These are phyloP conservation scores for Hemisphaericaspora xylanilytica DNA, from an alignment of 1,139 yeast genomes.

Conservation along the genomic window DNA sequence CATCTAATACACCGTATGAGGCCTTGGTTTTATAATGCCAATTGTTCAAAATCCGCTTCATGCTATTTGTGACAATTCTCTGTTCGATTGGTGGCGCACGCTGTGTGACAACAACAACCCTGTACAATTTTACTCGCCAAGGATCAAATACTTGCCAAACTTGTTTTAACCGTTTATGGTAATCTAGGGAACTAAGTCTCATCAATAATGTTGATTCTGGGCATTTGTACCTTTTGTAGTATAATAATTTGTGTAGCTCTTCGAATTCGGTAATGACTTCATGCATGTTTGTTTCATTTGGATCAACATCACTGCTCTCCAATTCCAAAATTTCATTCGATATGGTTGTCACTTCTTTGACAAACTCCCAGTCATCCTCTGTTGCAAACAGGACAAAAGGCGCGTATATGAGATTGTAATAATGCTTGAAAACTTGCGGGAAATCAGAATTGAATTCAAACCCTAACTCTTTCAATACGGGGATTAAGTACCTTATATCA, in stretches of 20 bases:
- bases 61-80: background rate
- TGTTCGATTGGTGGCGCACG: background rate
- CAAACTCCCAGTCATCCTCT: conserved; percentile 21
- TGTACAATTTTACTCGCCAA: conserved; percentile 12
- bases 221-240: background rate
- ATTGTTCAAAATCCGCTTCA: background rate
- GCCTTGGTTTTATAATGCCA: conserved; percentile 2
- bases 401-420: conserved; percentile 21
- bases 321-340: conserved; percentile 29
- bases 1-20: background rate
- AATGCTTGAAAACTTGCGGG: conserved; percentile 22
- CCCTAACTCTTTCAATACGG: conserved; percentile 30
- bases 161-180: conserved; percentile 4
- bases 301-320: conserved; percentile 26
- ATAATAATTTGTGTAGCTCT: conserved; percentile 18
- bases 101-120: background rate
- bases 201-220: conserved; percentile 10
- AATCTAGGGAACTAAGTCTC: conserved; percentile 12
- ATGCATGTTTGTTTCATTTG: conserved; percentile 20
- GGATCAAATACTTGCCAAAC: conserved; percentile 8
- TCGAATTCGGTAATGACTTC: conserved; percentile 23
- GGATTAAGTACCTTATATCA: conserved; percentile 25
- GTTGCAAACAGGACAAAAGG: conserved; percentile 20
- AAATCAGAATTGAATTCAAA: conserved; percentile 27
- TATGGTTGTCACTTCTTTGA: conserved; percentile 22